These are phyloP conservation scores for Podospora bellae-mahoneyi DNA, from an alignment of 495 filamentous ascomycete species.

Conservation along the genomic window DNA sequence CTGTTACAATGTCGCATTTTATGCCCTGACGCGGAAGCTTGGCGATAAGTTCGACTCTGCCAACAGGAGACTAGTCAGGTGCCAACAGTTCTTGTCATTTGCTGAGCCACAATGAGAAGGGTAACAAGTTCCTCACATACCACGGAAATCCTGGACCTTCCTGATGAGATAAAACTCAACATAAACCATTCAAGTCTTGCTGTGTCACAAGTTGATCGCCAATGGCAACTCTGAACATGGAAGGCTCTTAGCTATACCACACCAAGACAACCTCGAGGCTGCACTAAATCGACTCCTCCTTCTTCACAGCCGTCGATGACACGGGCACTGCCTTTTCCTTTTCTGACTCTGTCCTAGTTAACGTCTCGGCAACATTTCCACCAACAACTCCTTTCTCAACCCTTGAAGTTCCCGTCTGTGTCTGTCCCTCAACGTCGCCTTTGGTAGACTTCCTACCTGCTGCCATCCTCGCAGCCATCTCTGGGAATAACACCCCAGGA, in stretches of 20 bases:
- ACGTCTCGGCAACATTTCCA: neutral
- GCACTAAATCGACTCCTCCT: neutral
- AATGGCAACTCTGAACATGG: neutral
- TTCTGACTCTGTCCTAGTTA: neutral
- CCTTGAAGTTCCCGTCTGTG: neutral
- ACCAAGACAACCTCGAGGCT: neutral
- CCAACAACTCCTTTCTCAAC: neutral
- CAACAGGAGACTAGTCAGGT: neutral
- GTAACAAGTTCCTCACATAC: neutral
- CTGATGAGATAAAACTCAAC: too few species aligned
- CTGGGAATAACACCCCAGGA: constrained; percentile 40
- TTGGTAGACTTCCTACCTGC: constrained; percentile 1
- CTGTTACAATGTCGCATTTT: neutral
- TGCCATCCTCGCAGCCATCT: constrained; percentile 37
- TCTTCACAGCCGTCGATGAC: neutral
- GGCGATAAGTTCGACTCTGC: neutral
- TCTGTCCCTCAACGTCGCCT: neutral
- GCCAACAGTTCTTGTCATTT: neutral
- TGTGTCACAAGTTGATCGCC: too few species aligned
- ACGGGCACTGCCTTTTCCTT: neutral
- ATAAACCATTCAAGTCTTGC: too few species aligned
- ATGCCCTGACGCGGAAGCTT: neutral
- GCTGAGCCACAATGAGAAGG: neutral
- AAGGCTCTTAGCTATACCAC: neutral
- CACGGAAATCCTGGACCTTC: too few species aligned